Conservation (phyloP, 2,329 filamentous ascomycete species). For the Corynespora cassiicola region DNA sequence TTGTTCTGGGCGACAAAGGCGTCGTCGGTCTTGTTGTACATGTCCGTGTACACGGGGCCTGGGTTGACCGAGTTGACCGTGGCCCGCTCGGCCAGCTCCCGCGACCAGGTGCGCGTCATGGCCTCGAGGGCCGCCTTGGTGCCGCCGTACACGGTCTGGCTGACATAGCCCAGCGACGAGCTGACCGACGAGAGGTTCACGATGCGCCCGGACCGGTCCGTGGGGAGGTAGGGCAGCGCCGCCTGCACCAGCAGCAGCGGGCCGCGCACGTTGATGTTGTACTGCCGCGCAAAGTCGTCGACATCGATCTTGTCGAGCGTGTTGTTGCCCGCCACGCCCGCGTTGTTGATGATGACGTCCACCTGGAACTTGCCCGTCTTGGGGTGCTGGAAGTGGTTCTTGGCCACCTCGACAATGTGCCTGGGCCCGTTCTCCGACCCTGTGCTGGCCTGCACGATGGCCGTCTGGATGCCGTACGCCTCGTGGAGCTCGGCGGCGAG, state of each 20-base stretch:
- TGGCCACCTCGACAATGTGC: constrained; percentile 64
- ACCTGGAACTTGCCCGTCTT: constrained; percentile 68
- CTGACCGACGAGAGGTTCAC: constrained; percentile 68
- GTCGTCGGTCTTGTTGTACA: constrained; percentile 65
- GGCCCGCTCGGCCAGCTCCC: constrained; percentile 66
- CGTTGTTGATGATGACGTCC: constrained; percentile 89
- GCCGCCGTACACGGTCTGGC: constrained; percentile 68
- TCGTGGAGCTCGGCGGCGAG: constrained; percentile 64
- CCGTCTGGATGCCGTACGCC: constrained; percentile 65
- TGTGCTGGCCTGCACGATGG: constrained; percentile 75
- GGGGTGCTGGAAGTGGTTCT: constrained; percentile 64
- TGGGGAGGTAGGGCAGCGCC: constrained; percentile 71
- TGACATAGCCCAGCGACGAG: constrained; percentile 62
- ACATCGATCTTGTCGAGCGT: constrained; percentile 66
- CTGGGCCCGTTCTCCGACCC: constrained; percentile 66
- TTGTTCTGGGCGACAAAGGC: constrained; percentile 66
- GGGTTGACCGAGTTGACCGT: constrained; percentile 73
- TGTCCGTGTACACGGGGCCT: constrained; percentile 68
- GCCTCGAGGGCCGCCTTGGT: constrained; percentile 72
- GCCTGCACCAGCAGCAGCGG: constrained; percentile 81
- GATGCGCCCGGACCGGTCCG: constrained; percentile 70
- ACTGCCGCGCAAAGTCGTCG: constrained; percentile 73
- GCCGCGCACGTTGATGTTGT: constrained; percentile 81
- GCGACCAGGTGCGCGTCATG: constrained; percentile 73
- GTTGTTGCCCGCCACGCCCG: constrained; percentile 72